Conservation (phyloP, 768 basidiomycete genomes). For the Pleurotus citrinopileatus region DNA sequence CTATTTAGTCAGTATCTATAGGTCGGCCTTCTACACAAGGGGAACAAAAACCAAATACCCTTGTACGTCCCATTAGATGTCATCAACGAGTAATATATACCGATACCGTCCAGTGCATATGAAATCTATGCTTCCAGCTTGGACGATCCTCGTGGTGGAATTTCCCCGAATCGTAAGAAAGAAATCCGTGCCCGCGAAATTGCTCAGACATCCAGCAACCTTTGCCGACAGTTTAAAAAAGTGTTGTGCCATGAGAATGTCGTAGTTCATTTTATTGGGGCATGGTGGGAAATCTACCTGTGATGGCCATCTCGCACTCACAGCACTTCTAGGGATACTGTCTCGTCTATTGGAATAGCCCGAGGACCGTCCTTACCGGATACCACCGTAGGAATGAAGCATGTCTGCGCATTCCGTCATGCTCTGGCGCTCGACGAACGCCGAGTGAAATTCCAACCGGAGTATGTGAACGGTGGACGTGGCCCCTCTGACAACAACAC, state of each 20-base stretch:
- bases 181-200: too few species aligned
- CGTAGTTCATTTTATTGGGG: constrained; percentile 37
- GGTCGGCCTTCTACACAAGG: constrained; percentile 11
- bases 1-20: constrained; percentile 5
- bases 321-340: constrained; percentile 35
- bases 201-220: background rate
- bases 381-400: constrained; percentile 18
- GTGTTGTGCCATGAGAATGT: constrained; percentile 12
- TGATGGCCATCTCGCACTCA: background rate
- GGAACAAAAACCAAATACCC: background rate
- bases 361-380: constrained; percentile 26
- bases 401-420: constrained; percentile 38
- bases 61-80: background rate
- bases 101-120: background rate
- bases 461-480: constrained; percentile 30
- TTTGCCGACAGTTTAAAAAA: constrained; percentile 13
- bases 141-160: too few species aligned
- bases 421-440: constrained; percentile 44
- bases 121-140: background rate
- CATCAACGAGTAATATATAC: background rate
- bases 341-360: constrained; percentile 37
- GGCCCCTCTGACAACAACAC: constrained; percentile 11
- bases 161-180: too few species aligned
- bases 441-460: constrained; percentile 41
- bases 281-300: constrained; percentile 30